Evolutionary conservation across 2,329 filamentous ascomycete species (phyloP).

Genomic region (Geosmithia morbida): DNA sequence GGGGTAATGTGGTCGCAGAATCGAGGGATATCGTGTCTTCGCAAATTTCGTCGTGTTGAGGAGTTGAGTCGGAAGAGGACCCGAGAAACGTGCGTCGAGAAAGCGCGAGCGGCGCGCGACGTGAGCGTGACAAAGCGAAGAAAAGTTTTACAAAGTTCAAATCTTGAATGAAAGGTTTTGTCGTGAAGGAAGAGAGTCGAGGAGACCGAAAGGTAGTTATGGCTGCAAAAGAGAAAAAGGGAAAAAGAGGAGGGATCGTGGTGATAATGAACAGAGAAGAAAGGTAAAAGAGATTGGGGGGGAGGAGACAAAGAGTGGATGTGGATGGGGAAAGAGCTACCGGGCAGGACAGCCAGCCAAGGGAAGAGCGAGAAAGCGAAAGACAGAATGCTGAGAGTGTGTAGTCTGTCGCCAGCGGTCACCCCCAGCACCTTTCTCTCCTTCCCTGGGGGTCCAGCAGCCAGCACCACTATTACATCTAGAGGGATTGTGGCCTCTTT

Average conservation of each 20-base stretch:
- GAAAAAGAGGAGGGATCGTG: slow-evolving; percentile 6
- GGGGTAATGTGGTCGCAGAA: slow-evolving; percentile 8
- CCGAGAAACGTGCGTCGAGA: not conserved
- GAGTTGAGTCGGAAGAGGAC: slow-evolving; percentile 5
- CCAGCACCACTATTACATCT: no score
- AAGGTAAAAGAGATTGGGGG: slow-evolving; percentile 10
- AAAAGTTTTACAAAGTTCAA: slow-evolving; percentile 2
- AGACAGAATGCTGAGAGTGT: not conserved
- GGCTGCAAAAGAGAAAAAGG: slow-evolving; percentile 5
- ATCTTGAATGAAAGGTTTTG: not conserved
- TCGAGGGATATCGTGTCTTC: slow-evolving; percentile 11
- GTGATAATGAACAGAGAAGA: slow-evolving; percentile 13
- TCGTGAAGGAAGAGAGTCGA: not conserved
- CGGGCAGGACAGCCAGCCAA: slow-evolving; percentile 10
- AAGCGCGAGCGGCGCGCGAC: slow-evolving; percentile 1
- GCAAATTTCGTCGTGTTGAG: slow-evolving; percentile 13
- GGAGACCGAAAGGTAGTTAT: slow-evolving; percentile 1
- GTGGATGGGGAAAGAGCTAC: slow-evolving; percentile 9
- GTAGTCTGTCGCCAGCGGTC: not conserved
- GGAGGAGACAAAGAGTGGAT: slow-evolving; percentile 9
- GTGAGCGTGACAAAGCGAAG: slow-evolving; percentile 5
- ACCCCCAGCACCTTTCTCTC: not conserved
- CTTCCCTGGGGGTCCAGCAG: no score
- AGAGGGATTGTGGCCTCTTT: not conserved
- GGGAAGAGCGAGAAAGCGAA: not conserved